Conservation (phyloP, 352 stramenopile species). For the Phytopythium delawarense region DNA sequence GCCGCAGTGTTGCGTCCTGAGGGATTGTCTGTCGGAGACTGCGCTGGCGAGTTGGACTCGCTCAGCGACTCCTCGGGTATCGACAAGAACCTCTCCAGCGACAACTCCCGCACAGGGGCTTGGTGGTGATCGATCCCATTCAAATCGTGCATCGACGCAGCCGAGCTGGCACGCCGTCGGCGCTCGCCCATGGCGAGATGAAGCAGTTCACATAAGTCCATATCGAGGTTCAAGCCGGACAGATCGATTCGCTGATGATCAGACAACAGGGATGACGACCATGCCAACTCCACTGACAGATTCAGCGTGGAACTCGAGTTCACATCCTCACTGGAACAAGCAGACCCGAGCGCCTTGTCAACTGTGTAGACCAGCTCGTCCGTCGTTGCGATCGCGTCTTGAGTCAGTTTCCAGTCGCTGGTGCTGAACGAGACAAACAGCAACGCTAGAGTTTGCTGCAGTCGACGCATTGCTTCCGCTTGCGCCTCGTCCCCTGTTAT, state of each 20-base stretch:
- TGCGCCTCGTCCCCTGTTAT: slow-evolving; percentile 17
- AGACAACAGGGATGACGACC: slow-evolving; percentile 18
- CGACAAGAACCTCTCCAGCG: slow-evolving; percentile 4
- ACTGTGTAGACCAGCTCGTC: slow-evolving; percentile 46
- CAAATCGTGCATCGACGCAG: not conserved
- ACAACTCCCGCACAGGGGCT: not conserved
- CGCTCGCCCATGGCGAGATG: slow-evolving; percentile 17
- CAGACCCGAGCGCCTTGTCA: slow-evolving; percentile 33
- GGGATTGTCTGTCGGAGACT: not conserved
- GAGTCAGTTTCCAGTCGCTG: slow-evolving; percentile 31
- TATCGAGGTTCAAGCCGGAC: slow-evolving; percentile 17
- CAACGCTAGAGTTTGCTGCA: slow-evolving; percentile 28
- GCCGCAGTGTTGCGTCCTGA: not conserved
- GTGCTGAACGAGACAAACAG: slow-evolving; percentile 26
- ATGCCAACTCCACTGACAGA: slow-evolving; percentile 20
- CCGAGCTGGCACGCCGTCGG: slow-evolving; percentile 1
- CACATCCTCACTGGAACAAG: not conserved
- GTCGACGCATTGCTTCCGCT: slow-evolving; percentile 4
- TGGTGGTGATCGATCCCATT: not conserved
- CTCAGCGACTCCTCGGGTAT: slow-evolving; percentile 1
- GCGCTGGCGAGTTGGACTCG: not conserved
- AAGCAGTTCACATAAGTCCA: slow-evolving; percentile 17
- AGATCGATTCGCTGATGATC: slow-evolving; percentile 20
- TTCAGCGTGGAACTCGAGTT: not conserved
- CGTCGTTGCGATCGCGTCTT: slow-evolving; percentile 20